Percentiles rank a stretch among this genome's conserved stretches.
Conservation (phyloP, 305 asterid species). For the Petunia hybrid region DNA sequence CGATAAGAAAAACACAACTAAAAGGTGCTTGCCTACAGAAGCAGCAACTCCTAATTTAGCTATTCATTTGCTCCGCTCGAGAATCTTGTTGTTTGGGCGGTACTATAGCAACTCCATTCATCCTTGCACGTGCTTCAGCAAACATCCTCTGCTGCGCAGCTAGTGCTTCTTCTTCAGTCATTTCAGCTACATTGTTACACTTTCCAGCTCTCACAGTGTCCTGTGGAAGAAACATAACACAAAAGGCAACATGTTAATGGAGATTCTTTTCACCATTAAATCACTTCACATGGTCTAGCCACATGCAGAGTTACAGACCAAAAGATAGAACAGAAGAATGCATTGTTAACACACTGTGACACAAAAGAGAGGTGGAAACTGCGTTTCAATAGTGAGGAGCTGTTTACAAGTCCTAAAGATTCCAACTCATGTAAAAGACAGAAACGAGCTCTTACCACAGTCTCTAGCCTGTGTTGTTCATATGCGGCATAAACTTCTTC, state of each 20-base stretch:
- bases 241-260: slow-evolving; percentile 24
- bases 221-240: slow-evolving; percentile 45
- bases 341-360: not conserved
- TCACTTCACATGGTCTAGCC: not conserved
- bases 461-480: slow-evolving; percentile 91
- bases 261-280: slow-evolving; percentile 4
- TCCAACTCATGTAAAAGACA: slow-evolving; percentile 1
- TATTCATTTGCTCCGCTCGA: slow-evolving; percentile 44
- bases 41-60: slow-evolving; percentile 36
- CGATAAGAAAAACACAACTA: slow-evolving; percentile 24
- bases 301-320: slow-evolving; percentile 8
- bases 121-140: slow-evolving; percentile 98
- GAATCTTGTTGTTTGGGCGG: slow-evolving; percentile 63
- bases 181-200: slow-evolving; percentile 83
- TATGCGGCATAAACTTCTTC: slow-evolving; percentile 92
- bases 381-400: not conserved
- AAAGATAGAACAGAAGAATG: not conserved
- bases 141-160: slow-evolving; percentile 99
- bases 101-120: slow-evolving; percentile 71
- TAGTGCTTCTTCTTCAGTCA: slow-evolving; percentile 95
- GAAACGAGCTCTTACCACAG: slow-evolving; percentile 49
- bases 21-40: slow-evolving; percentile 36
- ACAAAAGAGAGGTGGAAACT: not conserved
- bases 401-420: not conserved
- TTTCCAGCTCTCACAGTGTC: slow-evolving; percentile 79